phyloP scores from a whole-genome alignment of 2,329 filamentous ascomycete species.

The Epicoccum nigrum region DNA sequence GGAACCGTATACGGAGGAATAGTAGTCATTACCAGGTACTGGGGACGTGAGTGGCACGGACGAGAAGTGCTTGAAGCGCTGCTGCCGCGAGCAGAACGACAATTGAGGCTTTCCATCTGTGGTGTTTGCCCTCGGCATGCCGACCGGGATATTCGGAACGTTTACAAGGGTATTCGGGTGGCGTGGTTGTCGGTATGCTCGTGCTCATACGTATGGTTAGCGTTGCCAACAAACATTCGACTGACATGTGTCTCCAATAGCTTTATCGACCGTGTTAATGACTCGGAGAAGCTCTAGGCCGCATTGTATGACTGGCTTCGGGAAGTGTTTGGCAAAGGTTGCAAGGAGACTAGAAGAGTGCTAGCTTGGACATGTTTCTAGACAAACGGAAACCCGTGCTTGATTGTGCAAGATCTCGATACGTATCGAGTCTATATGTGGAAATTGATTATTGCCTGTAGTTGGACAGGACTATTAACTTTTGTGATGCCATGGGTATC shows the following conservation, averaged over 20 bases:
- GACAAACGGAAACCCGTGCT: no score
- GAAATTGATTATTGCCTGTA: not conserved
- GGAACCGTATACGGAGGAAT: no score
- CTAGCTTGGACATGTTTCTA: no score
- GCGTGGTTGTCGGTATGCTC: constrained; percentile 31
- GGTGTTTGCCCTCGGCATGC: constrained; percentile 24
- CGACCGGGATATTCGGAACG: constrained; percentile 18
- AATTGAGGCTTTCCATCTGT: constrained; percentile 6
- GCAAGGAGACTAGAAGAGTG: no score
- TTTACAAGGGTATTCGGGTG: constrained; percentile 15
- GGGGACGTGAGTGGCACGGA: not conserved
- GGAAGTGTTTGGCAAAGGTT: not conserved
- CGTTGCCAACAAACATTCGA: constrained; percentile 6
- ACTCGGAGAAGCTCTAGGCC: not conserved
- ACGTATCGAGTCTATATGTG: no score
- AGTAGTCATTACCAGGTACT: constrained; percentile 2
- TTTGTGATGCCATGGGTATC: constrained; percentile 10
- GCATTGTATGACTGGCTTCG: not conserved
- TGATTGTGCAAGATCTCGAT: no score
- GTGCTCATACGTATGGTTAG: constrained; percentile 17
- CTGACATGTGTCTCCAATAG: constrained; percentile 13
- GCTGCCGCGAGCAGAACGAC: constrained; percentile 17
- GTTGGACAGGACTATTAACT: not conserved
- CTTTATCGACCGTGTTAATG: not conserved
- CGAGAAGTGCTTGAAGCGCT: constrained; percentile 20